Conservation (phyloP, 176 grass and related monocot genomes). For the Tillandsia leiboldiana region DNA sequence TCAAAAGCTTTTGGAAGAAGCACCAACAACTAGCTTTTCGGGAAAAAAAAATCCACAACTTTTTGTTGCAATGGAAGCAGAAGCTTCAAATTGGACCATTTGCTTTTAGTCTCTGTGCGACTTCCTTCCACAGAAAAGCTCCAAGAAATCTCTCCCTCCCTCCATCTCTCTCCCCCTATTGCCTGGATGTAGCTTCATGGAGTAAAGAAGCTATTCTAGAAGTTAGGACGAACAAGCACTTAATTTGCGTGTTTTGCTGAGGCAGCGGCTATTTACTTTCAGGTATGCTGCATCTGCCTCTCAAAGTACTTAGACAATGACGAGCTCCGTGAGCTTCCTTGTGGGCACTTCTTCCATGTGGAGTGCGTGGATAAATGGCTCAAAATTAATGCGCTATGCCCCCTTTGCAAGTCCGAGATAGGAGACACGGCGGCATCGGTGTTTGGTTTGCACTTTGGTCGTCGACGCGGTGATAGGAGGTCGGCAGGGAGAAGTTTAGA, state of each 20-base stretch:
- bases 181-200: too few species aligned
- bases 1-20: too few species aligned
- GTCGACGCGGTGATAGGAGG: constrained; percentile 11
- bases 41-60: too few species aligned
- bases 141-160: too few species aligned
- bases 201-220: too few species aligned
- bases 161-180: too few species aligned
- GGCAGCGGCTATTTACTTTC: constrained; percentile 1
- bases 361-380: constrained; percentile 97
- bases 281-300: constrained; percentile 88
- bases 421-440: constrained; percentile 9
- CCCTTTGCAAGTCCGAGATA: constrained; percentile 83
- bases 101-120: too few species aligned
- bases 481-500: constrained; percentile 24
- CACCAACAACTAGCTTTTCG: too few species aligned
- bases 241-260: background rate
- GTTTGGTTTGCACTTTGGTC: constrained; percentile 11
- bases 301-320: constrained; percentile 76
- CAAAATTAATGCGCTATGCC: constrained; percentile 82
- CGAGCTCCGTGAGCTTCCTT: constrained; percentile 75
- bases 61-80: too few species aligned
- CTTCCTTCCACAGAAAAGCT: too few species aligned
- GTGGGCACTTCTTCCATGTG: constrained; percentile 73
- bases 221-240: too few species aligned
- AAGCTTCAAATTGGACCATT: too few species aligned